Evolutionary conservation across 352 stramenopile genomes (phyloP), one percentile per base, ranked within the genome.

Genomic region (Globisporangium apiculatum): DNA sequence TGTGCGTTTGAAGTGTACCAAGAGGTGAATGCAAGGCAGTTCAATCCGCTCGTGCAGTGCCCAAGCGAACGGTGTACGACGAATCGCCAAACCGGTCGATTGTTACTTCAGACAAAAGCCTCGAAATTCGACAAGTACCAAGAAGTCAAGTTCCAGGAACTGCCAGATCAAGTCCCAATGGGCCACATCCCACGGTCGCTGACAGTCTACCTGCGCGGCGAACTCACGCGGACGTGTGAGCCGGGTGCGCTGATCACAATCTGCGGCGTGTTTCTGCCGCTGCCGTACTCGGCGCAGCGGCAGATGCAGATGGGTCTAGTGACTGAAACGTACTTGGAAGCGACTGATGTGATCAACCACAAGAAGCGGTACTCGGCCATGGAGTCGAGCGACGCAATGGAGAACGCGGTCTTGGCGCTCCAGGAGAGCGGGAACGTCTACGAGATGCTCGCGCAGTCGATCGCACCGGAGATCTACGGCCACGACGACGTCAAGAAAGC

Each of bases 101-200:
- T 99, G 35, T 73, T 98, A 43, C 72, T 99, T 59, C 96, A 99
- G 72, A 98, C 97, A 0, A 93, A 98, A 50, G 97, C 95, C 4
- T 98, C 85, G 65, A 99, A 98, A 66, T 99, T 99, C 69, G 83
- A 98, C 61, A 99, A 99, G 61, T 99, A 98, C 72, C 98, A 99
- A 67, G 97, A 99, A 72, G 70, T 99, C 12, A 98, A 98, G 66
- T 89, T 99, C 56, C 98, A 99, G 65, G 85, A 93, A 50, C 66
- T 92, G 10, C 85, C 85, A 0, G 82, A 96, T 64, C 86, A 96
- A 56, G 97, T 99, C 31, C 98, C 98, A 3, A 98, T 99, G 79
- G 98, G 98, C 48, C 96, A 99, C 70, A 97, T 99, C 51, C 98
- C 98, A 9, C 76, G 97, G 6, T 86, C 89, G 0, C 71, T 98